Evolutionary conservation across 2,329 filamentous ascomycete species (phyloP), one percentile per base, ranked within the genome.

Genomic region (Monosporascus sp.): DNA sequence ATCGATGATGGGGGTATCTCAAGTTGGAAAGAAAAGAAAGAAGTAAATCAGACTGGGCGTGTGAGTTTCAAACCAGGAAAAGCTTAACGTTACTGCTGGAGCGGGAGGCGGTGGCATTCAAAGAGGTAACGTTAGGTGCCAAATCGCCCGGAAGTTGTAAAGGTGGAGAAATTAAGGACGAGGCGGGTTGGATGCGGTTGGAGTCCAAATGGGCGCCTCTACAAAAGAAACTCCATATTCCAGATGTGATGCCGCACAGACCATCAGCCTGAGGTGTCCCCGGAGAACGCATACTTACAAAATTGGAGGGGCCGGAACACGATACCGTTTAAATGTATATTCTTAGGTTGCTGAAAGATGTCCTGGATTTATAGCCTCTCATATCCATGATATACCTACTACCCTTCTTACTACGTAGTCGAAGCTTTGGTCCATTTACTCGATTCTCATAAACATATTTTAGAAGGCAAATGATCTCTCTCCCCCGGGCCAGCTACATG

Each of bases 121-220:
- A 39, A 43, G 39, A 43, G 39, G 39, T 43, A n/a, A n/a, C n/a
- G n/a, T n/a, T n/a, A 43, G 39, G 39, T 43, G 39, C 17, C 17
- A 18, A 39, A 39, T 39, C 38, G 38, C 17, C 38, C 20, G 39
- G 39, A 43, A 9, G 18, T 39, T 18, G 18, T 20, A 24, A 43
- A 43, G 39, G 39, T 43, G 39, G 39, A 43, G 39, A 43, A 43
- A 14, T 18, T 14, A 11, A 24, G 39, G 39, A 43, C 46, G 51
- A 45, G 38, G 55, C 53, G 48, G 49, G 54, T 59, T 53, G 59
- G 37, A 48, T 57, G 47, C 47, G 54, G 41, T 56, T 41, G 54
- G 37, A 15, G 37, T 18, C n/a, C 39, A n/a, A 22, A 20, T 43
- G n/a, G n/a, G 18, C 18, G n/a, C n/a, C n/a, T 43, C 18, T 11